Evolutionary conservation across 2,329 filamentous ascomycete genomes (phyloP), one percentile per base, ranked within the genome.

Genomic region (Colletotrichum falcatum): DNA sequence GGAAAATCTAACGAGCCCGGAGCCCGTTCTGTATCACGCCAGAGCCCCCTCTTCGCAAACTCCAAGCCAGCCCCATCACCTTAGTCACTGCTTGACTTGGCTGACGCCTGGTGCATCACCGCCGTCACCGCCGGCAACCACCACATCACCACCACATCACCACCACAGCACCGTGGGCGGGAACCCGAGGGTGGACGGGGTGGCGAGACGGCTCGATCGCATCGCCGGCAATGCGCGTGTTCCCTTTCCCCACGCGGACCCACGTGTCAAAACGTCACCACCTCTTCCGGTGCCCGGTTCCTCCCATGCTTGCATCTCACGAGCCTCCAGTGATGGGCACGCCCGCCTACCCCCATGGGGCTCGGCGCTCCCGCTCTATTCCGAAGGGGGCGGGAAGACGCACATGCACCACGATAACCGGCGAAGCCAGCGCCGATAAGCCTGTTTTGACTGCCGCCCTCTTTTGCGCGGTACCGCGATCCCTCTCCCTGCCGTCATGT

Each of bases 271-370:
- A 59, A 55, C 64, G 58, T 70, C 64, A 70, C 67, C 42, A 51
- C 56, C 46, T 30, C 53, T 9, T 53, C 51, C 51, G 18, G n/a
- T 26, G 26, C 49, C 68, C 68, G 68, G 64, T 70, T 70, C 64
- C 51, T 70, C 44, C 68, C 68, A 44, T 54, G 33, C 46, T n/a
- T n/a, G 18, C 16, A 54, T 33, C 30, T 33, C 30, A 20, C 30
- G 5, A 23, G 33, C 61, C 37, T 39, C 67, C 58, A 65, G 55
- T 62, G 67, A 70, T 70, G 39, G 58, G 35, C 58, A 18, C 64
- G 62, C 68, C 59, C 51, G 23, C 68, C 63, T 67, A 67, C 64
- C 68, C 68, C 68, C 68, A 70, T 60, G 64, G 64, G 68, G 28
- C 58, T 48, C 56, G 44, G 44, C 59, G 35, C 68, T 70, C 64